A percentile compares a stretch with the other conserved stretches of the same genome.
These are phyloP conservation scores for Phyllachora maydis DNA, from an alignment of 2,329 filamentous ascomycete genomes.

Conservation along the genomic window DNA sequence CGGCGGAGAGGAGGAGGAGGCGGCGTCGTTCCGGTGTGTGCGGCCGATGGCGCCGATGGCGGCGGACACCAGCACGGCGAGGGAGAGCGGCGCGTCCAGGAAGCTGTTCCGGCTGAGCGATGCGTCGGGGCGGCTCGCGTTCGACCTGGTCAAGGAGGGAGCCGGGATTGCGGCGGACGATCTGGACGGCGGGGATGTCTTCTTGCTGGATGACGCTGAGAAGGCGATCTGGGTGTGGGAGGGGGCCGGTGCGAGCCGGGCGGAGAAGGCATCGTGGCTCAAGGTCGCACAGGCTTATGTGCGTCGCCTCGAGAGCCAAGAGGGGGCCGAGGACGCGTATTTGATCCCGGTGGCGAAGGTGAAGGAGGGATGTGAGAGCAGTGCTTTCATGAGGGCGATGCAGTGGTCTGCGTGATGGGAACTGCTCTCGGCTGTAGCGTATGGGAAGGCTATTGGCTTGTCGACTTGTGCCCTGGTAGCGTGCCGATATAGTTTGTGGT, in stretches of 20 bases:
- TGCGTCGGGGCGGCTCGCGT: constrained; percentile 31
- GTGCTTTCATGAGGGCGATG: constrained; percentile 27
- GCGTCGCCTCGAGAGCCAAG: constrained; percentile 15
- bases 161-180: constrained; percentile 20
- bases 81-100: constrained; percentile 4
- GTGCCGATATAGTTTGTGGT: too few species aligned
- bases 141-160: constrained; percentile 36
- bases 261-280: constrained; percentile 40
- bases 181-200: constrained; percentile 38
- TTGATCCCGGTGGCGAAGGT: constrained; percentile 35
- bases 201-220: constrained; percentile 37
- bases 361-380: constrained; percentile 30
- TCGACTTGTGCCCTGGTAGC: too few species aligned
- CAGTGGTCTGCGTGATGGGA: too few species aligned
- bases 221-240: constrained; percentile 45
- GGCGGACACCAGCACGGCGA: constrained; percentile 9
- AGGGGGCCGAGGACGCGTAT: constrained; percentile 12
- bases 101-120: constrained; percentile 42
- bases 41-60: constrained; percentile 20
- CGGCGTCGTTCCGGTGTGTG: constrained; percentile 17
- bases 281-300: constrained; percentile 35
- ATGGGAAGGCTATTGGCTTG: too few species aligned
- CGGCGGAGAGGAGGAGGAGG: constrained; percentile 21
- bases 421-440: too few species aligned
- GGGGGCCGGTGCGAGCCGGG: constrained; percentile 31